Evolutionary conservation across 257 asterid genomes (phyloP).

Genomic region (Forsythia viridissima): DNA sequence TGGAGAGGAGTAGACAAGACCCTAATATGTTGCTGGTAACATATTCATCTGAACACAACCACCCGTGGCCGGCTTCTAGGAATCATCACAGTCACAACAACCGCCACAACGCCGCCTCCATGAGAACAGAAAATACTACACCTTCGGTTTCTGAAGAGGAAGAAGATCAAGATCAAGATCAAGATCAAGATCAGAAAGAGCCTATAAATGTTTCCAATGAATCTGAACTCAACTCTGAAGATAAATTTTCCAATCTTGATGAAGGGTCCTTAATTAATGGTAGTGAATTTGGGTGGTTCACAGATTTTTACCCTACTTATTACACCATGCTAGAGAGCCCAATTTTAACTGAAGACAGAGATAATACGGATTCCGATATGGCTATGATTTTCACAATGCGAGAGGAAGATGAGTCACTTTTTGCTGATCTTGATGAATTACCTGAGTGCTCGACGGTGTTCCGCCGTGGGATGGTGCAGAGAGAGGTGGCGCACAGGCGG

Average conservation of each 20-base stretch:
- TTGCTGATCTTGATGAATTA: conserved; percentile 86
- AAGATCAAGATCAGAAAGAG: conserved; percentile 31
- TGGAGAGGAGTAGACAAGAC: conserved; percentile 75
- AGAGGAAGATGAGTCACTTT: conserved; percentile 78
- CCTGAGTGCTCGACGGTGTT: conserved; percentile 92
- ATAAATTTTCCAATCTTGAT: conserved; percentile 30
- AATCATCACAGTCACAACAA: conserved; percentile 30
- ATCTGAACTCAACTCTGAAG: conserved; percentile 27
- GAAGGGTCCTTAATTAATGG: conserved; percentile 27
- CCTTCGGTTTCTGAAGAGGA: conserved; percentile 33
- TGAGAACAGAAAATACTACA: conserved; percentile 4
- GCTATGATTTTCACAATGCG: conserved; percentile 62
- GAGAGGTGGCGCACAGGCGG: conserved; percentile 54
- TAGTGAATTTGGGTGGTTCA: conserved; percentile 65
- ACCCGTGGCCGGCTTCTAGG: conserved; percentile 64
- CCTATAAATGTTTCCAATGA: conserved; percentile 23
- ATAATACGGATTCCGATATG: conserved; percentile 45
- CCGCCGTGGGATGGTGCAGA: conserved; percentile 60
- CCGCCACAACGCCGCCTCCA: conserved; percentile 23
- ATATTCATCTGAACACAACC: conserved; percentile 87
- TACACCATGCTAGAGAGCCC: conserved; percentile 62
- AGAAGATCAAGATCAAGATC: conserved; percentile 15
- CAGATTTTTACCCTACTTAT: conserved; percentile 57
- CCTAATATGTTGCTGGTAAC: conserved; percentile 75
- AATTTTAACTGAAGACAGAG: conserved; percentile 41